Evolutionary conservation across 768 basidiomycete genomes (phyloP).

Genomic region (Suillus occidentalis): DNA sequence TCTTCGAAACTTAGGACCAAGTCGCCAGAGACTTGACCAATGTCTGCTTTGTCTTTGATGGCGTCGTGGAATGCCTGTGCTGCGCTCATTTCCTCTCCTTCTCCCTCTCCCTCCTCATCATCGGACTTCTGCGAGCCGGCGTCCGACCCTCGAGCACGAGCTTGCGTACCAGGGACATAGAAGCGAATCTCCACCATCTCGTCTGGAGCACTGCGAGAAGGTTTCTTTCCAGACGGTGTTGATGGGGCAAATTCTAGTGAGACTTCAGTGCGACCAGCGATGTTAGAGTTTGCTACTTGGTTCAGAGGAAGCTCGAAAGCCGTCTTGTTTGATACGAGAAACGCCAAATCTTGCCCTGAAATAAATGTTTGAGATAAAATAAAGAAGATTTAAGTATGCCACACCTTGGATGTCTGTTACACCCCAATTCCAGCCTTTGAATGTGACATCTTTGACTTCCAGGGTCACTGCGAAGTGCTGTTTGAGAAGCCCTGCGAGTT

Average conservation of each 20-base stretch:
- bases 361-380: conserved; percentile 7
- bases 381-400: conserved; percentile 14
- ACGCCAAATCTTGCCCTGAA: conserved; percentile 87
- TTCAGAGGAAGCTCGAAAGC: conserved; percentile 88
- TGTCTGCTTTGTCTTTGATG: conserved; percentile 94
- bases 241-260: conserved; percentile 86
- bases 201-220: conserved; percentile 51
- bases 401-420: conserved; percentile 90
- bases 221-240: conserved; percentile 43
- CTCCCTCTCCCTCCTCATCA: conserved; percentile 56
- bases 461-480: conserved; percentile 84
- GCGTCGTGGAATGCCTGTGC: conserved; percentile 96
- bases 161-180: conserved; percentile 83
- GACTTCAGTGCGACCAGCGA: conserved; percentile 96
- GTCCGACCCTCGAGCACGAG: conserved; percentile 64
- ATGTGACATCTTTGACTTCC: conserved; percentile 81
- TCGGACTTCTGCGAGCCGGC: conserved; percentile 74
- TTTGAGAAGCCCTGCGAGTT: conserved; percentile 75
- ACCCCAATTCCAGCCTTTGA: conserved; percentile 99
- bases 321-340: conserved; percentile 83
- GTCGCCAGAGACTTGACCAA: conserved; percentile 89
- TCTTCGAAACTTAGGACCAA: conserved; percentile 94
- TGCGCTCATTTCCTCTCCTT: conserved; percentile 81
- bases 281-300: conserved; percentile 94
- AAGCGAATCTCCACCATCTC: conserved; percentile 97